Evolutionary conservation across 805 yeast genomes (phyloP), one percentile per base, ranked within the genome.

Genomic region (Barnettozyma vustinii): DNA sequence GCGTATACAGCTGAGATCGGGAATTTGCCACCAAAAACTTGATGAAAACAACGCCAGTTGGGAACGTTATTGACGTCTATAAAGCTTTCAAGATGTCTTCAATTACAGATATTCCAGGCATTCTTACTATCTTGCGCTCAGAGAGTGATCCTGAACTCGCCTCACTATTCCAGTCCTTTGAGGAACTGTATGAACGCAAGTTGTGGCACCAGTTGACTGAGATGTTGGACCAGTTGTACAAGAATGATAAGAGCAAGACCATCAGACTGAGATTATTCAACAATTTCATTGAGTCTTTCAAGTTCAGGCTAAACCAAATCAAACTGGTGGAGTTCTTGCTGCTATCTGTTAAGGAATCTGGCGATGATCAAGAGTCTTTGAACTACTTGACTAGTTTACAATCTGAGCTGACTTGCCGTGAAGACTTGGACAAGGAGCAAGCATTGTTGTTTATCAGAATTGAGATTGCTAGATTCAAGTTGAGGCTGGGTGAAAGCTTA

Each of bases 201-300:
- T 76, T 92, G 64, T 94, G 97, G 97, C 95, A 85, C 70, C 98
- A 94, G 72, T 76, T 94, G 63, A 87, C 97, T 2, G 78, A 79
- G 52, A 68, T 79, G 7, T 71, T 94, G 49, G 68, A 70, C 33
- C 76, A 75, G 53, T 77, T 91, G 61, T 92, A 80, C 69, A 71
- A 70, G 40, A 72, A 74, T 48, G 74, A 79, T 9, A 72, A 72
- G 25, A 73, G 86, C 13, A 67, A 65, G 35, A 69, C 77, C 0
- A 67, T 87, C 49, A 79, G 92, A 56, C 65, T 83, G 57, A 79
- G 81, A 54, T 68, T 92, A 46, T 92, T 78, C 66, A 80, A 81
- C 49, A 79, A 78, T 53, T 90, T 94, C 64, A 79, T 94, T 46
- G 60, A 75, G 18, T 75, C 75, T 42, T 84, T 90, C 61, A 76